Conservation (phyloP, 1,284 basidiomycete species). For the Rugosomyces carneus region DNA sequence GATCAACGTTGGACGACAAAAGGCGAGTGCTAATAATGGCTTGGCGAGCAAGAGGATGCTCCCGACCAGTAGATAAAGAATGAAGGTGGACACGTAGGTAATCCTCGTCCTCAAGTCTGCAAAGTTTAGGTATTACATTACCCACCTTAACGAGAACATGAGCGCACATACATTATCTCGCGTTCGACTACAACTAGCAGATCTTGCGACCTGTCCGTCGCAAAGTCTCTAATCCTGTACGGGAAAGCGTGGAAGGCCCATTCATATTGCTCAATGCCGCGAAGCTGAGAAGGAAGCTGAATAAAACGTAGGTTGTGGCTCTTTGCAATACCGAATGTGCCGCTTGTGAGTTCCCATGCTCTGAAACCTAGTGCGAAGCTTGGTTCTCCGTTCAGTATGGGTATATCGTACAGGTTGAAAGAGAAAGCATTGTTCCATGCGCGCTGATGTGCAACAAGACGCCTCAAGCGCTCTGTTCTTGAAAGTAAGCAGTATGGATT, state of each 20-base stretch:
- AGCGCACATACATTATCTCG: slow-evolving; percentile 5
- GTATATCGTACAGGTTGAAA: too few species aligned
- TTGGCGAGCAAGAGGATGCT: slow-evolving; percentile 24
- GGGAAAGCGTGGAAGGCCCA: slow-evolving; percentile 37
- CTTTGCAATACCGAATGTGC: slow-evolving; percentile 33
- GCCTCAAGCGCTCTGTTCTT: too few species aligned
- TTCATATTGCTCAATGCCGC: slow-evolving; percentile 14
- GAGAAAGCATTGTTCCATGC: too few species aligned
- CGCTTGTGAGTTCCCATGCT: slow-evolving; percentile 47
- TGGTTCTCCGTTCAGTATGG: too few species aligned
- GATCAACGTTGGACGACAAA: neutral
- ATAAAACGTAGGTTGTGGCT: slow-evolving; percentile 29
- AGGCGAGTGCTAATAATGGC: slow-evolving; percentile 1
- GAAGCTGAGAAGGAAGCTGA: slow-evolving; percentile 36
- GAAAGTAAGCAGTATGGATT: too few species aligned
- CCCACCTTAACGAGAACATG: slow-evolving; percentile 6
- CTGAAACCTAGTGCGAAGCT: slow-evolving; percentile 1
- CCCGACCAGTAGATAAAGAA: slow-evolving; percentile 23
- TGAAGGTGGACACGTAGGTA: too few species aligned
- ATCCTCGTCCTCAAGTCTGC: too few species aligned
- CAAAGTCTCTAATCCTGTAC: slow-evolving; percentile 42
- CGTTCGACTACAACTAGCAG: slow-evolving; percentile 35
- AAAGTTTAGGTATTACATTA: too few species aligned
- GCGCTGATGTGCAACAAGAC: too few species aligned
- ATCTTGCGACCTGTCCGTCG: slow-evolving; percentile 50